A percentile compares a stretch with the other conserved stretches of the same genome.
phyloP scores from a whole-genome alignment of 306 rosid genomes.

The Pachyrhizus erosus region DNA sequence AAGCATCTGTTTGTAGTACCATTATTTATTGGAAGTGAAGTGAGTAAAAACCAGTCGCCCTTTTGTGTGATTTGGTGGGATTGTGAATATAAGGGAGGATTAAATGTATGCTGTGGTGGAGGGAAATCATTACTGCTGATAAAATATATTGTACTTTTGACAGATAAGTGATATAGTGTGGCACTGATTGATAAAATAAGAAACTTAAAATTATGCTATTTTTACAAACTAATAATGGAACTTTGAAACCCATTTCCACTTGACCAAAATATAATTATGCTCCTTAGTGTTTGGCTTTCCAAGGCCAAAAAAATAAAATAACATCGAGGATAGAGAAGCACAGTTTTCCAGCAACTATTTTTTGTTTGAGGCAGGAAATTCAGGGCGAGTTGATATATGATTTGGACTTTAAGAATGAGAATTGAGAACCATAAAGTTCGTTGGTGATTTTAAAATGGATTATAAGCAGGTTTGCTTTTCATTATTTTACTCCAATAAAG shows the following conservation, averaged over 20 bases:
- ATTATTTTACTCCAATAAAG: not conserved
- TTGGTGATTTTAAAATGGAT: not conserved
- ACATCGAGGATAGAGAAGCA: not conserved
- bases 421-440: not conserved
- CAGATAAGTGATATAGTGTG: not conserved
- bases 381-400: not conserved
- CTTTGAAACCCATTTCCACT: not conserved
- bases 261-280: not conserved
- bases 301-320: not conserved
- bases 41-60: not conserved
- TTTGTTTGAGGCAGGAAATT: not conserved
- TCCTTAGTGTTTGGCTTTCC: not conserved
- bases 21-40: not conserved
- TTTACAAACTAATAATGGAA: not conserved
- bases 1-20: not conserved
- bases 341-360: not conserved
- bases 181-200: not conserved
- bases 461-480: conserved; percentile 8
- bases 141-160: not conserved
- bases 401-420: not conserved
- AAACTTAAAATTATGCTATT: not conserved
- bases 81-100: not conserved
- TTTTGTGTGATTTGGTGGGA: conserved; percentile 16
- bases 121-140: not conserved
- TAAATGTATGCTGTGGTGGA: not conserved